Base-by-base conservation (phyloP, 2,329 filamentous ascomycete species). In the Fusarium fujikuroi region DNA sequence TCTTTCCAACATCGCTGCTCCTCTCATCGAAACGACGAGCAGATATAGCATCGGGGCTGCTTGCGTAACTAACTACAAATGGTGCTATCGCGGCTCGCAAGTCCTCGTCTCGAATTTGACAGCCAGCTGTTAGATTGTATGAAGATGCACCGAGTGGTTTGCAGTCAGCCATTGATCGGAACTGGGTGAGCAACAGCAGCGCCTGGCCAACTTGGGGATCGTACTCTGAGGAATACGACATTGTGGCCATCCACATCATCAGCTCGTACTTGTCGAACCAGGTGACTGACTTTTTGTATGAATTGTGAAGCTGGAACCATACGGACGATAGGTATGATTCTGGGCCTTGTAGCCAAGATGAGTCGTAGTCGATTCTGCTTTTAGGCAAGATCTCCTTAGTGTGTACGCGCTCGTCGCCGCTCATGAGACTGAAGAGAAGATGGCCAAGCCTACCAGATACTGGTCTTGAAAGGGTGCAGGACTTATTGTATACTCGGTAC, bases 161-260 rank as follows among this genome's bases (percentile, higher is more conserved):
- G 1, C 34, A 28, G 5, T 53, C 32, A 4, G 46, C 30, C 0
- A 74, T 23, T 2, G 60, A 43, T 2, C 46, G 42, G 2, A 53
- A 70, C 3, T 64, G 28, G 2, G 72, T 56, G 7, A 74, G 42
- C 25, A 71, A 40, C 1, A 77, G 19, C 5, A 60, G 11, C n/a
- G 58, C 47, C 12, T 60, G 58, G 14, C 19, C 36, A 11, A 43
- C 30, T 9, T 60, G 58, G 1, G n/a, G 18, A 11, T 60, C 58
- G 3, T 43, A 42, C 1, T 19, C 12, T 10, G 18, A 1, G 18
- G 58, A 54, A 30, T 54, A 60, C 1, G 58, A 21, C 28, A 43
- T 32, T 8, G 46, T 53, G 9, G 37, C 46, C 32, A 54, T 60
- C 58, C 58, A 60, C 5, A 60, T 32, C 25, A 42, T 53, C 9